phyloP scores from a whole-genome alignment of 257 asterid genomes.

The Perilla frutescens region DNA sequence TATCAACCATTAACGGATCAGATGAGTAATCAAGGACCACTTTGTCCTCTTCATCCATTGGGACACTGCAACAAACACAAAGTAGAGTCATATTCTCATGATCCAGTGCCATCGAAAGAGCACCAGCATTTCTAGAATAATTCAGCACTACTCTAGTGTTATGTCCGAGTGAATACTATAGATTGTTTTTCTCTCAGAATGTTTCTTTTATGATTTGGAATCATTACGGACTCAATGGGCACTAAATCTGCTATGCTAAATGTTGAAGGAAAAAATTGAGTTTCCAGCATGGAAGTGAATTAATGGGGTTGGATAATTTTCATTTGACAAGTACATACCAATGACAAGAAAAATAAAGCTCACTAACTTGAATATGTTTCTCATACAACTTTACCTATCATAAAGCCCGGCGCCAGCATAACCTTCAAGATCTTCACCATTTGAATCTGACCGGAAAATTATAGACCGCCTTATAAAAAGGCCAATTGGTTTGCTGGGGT shows the following conservation, averaged over 20 bases:
- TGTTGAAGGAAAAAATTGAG: background rate
- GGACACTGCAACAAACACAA: slow-evolving; percentile 66
- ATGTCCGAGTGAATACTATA: too few relatives aligned
- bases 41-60: slow-evolving; percentile 93
- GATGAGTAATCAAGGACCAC: slow-evolving; percentile 82
- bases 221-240: background rate
- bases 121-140: background rate
- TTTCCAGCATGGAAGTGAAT: slow-evolving; percentile 11
- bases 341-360: background rate
- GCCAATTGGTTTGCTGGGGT: slow-evolving; percentile 98
- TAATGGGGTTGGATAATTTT: background rate
- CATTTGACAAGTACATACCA: background rate
- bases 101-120: background rate
- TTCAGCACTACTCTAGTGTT: too few relatives aligned
- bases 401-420: slow-evolving; percentile 99
- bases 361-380: background rate
- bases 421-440: slow-evolving; percentile 99
- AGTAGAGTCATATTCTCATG: background rate
- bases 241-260: background rate
- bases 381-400: slow-evolving; percentile 65
- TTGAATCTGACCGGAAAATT: slow-evolving; percentile 98
- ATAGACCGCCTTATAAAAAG: slow-evolving; percentile 80
- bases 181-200: too few relatives aligned
- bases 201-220: background rate
- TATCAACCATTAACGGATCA: slow-evolving; percentile 67